phyloP scores from a whole-genome alignment of 2,329 filamentous ascomycete genomes.

The Aureobasidium mangrovei region DNA sequence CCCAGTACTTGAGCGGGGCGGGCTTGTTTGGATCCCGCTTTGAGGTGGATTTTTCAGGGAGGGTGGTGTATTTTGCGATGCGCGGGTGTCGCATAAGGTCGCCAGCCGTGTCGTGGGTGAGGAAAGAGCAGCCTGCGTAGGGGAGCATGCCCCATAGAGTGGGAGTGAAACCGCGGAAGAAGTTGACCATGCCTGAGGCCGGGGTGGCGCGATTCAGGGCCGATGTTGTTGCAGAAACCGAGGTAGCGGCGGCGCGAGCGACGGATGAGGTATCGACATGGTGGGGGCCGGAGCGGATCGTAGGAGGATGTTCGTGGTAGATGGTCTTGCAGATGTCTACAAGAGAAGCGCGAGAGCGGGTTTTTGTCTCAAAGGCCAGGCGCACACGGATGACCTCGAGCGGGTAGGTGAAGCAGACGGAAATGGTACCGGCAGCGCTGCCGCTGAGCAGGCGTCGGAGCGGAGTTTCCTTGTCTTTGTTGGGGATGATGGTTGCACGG shows the following conservation, averaged over 20 bases:
- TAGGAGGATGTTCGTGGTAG: slow-evolving; percentile 60
- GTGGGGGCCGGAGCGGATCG: slow-evolving; percentile 18
- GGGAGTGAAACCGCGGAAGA: slow-evolving; percentile 87
- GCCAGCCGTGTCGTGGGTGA: slow-evolving; percentile 84
- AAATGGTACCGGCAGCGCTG: slow-evolving; percentile 71
- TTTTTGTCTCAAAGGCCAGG: slow-evolving; percentile 86
- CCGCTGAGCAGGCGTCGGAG: slow-evolving; percentile 66
- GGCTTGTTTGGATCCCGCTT: slow-evolving; percentile 45
- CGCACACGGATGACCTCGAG: slow-evolving; percentile 88
- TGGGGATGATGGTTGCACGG: slow-evolving; percentile 65
- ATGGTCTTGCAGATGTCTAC: slow-evolving; percentile 75
- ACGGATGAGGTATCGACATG: slow-evolving; percentile 20
- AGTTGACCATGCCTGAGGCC: slow-evolving; percentile 68
- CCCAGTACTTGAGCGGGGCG: slow-evolving; percentile 70
- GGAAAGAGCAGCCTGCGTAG: slow-evolving; percentile 90
- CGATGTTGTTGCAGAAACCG: slow-evolving; percentile 35
- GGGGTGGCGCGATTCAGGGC: slow-evolving; percentile 48
- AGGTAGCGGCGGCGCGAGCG: slow-evolving; percentile 29
- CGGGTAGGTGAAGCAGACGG: slow-evolving; percentile 93
- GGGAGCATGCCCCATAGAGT: slow-evolving; percentile 92
- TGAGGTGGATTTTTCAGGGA: slow-evolving; percentile 42
- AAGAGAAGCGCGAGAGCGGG: slow-evolving; percentile 59
- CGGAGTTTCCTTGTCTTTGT: slow-evolving; percentile 66
- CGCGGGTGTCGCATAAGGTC: slow-evolving; percentile 67
- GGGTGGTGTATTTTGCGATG: slow-evolving; percentile 64